Evolutionary conservation across 208 protist genomes (phyloP).

Genomic region (Porcisia hertigi): DNA sequence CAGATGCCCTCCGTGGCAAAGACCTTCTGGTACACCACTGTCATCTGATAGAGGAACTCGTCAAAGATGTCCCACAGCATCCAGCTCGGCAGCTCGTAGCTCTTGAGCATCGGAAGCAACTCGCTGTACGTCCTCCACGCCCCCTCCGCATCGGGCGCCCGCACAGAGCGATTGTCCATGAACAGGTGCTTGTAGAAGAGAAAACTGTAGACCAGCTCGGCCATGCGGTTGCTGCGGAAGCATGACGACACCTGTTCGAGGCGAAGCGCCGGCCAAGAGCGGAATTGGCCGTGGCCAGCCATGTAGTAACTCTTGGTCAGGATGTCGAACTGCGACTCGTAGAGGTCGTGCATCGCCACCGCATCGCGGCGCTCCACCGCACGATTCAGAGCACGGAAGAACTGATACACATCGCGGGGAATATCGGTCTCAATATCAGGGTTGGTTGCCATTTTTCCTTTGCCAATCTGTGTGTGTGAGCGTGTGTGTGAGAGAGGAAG

Average conservation of each 20-base stretch:
- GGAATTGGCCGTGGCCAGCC: constrained; percentile 61
- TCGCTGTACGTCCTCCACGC: constrained; percentile 80
- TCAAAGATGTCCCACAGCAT: constrained; percentile 92
- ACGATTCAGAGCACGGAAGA: constrained; percentile 73
- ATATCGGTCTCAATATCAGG: constrained; percentile 91
- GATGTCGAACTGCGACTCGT: constrained; percentile 75
- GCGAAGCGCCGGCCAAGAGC: constrained; percentile 72
- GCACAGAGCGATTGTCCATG: constrained; percentile 63
- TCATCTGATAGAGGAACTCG: constrained; percentile 90
- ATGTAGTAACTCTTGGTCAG: constrained; percentile 82
- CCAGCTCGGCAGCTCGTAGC: constrained; percentile 76
- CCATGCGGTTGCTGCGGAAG: constrained; percentile 58
- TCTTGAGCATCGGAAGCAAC: constrained; percentile 57
- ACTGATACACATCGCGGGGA: constrained; percentile 73
- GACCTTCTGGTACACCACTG: constrained; percentile 86
- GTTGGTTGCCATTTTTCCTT: constrained; percentile 72
- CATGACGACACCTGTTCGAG: constrained; percentile 64
- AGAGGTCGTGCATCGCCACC: constrained; percentile 70
- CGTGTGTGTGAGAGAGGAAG: background rate
- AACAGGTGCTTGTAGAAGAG: constrained; percentile 88
- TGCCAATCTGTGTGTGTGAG: background rate
- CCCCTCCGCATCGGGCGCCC: constrained; percentile 46
- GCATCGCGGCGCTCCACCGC: constrained; percentile 75
- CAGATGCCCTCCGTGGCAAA: constrained; percentile 65
- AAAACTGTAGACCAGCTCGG: constrained; percentile 85